These are phyloP conservation scores for Carex cristatella DNA, from an alignment of 176 grass and related monocot species.

Conservation along the genomic window DNA sequence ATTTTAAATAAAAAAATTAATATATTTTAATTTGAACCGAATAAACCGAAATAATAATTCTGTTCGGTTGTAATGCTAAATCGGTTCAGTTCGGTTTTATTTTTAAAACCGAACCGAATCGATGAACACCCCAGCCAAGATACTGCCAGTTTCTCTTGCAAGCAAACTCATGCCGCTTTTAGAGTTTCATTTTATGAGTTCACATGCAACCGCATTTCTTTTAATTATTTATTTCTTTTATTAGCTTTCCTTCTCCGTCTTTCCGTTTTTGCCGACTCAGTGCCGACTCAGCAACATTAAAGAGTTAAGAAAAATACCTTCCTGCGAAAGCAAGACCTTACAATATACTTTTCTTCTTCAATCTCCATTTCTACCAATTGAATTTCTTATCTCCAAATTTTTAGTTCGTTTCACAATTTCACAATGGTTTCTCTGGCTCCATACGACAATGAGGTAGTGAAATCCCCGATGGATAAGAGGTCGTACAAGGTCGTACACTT, in stretches of 20 bases:
- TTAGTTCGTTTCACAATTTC: background rate
- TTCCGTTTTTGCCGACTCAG: background rate
- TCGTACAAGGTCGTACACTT: constrained; percentile 74
- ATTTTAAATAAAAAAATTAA: no score
- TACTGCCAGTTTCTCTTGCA: no score
- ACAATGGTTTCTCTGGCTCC: constrained; percentile 16
- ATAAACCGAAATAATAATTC: no score
- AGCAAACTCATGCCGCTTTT: no score
- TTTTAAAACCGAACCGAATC: no score
- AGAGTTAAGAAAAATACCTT: background rate
- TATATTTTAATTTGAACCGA: no score
- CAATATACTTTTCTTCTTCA: background rate
- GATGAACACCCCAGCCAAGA: no score
- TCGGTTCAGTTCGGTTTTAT: no score
- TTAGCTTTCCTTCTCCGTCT: background rate
- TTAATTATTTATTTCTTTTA: background rate
- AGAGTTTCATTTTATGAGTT: no score
- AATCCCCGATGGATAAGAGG: constrained; percentile 71
- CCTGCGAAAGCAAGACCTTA: background rate
- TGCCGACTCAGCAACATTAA: background rate
- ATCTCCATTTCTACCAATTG: background rate
- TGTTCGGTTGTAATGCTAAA: no score
- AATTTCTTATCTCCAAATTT: background rate
- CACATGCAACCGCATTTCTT: no score
- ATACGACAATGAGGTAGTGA: constrained; percentile 56